Conservation (phyloP, 192 early-diverging fungal species). For the Coemansia sp. region DNA sequence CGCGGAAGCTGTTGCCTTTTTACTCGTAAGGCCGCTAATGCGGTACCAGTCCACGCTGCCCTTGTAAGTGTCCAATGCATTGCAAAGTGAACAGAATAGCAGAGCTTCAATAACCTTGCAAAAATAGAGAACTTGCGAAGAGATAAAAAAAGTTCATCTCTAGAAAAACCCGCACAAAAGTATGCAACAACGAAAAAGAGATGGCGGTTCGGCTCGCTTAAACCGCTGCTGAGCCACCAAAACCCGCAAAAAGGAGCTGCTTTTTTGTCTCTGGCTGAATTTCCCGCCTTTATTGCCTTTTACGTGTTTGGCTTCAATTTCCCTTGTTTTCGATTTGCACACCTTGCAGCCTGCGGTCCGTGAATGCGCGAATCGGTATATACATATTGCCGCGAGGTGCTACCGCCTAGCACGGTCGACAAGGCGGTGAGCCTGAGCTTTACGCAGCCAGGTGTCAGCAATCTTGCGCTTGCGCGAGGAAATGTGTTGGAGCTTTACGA, state of each 20-base stretch:
- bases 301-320: not conserved
- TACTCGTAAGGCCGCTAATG: not conserved
- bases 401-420: constrained; percentile 46
- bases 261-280: too few relatives aligned
- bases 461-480: constrained; percentile 50
- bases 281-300: too few relatives aligned
- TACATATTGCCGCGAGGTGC: constrained; percentile 52
- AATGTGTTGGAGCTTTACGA: constrained; percentile 50
- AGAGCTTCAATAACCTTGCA: not conserved
- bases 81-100: too few relatives aligned
- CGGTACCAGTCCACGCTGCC: not conserved
- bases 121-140: not conserved
- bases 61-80: not conserved
- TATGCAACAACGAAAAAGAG: too few relatives aligned
- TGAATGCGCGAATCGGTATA: constrained; percentile 50
- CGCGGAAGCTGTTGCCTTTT: not conserved
- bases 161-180: too few relatives aligned
- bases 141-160: too few relatives aligned
- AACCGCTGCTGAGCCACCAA: too few relatives aligned
- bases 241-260: too few relatives aligned
- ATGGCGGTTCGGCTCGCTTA: too few relatives aligned
- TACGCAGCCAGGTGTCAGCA: constrained; percentile 32
- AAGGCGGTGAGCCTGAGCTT: constrained; percentile 44
- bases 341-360: not conserved
- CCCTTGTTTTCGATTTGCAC: not conserved